A percentile compares a stretch with the other conserved stretches of the same genome.
These are phyloP conservation scores for Exophiala spinifera DNA, from an alignment of 2,329 filamentous ascomycete genomes.

Conservation along the genomic window DNA sequence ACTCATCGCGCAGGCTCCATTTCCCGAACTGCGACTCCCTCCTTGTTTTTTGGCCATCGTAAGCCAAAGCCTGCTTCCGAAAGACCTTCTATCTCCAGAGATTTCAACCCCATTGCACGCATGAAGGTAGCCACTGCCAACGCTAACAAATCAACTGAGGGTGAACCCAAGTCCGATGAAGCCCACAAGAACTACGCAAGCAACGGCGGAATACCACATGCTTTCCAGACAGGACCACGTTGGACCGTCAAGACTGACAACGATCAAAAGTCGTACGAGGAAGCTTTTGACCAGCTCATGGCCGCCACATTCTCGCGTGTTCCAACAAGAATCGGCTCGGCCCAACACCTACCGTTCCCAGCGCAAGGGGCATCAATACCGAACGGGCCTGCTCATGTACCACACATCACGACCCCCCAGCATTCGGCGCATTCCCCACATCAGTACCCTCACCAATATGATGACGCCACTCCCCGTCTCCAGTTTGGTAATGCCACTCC, in stretches of 20 bases:
- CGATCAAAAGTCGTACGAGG: constrained; percentile 72
- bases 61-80: constrained; percentile 64
- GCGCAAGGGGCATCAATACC: constrained; percentile 84
- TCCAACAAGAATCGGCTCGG: constrained; percentile 55
- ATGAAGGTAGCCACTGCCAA: constrained; percentile 59
- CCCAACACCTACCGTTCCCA: constrained; percentile 73
- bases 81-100: constrained; percentile 51
- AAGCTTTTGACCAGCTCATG: constrained; percentile 71
- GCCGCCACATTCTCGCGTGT: constrained; percentile 65
- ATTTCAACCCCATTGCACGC: constrained; percentile 65
- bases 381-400: constrained; percentile 65
- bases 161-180: constrained; percentile 35
- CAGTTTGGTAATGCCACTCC: constrained; percentile 75
- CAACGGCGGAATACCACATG: constrained; percentile 78
- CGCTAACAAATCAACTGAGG: constrained; percentile 36
- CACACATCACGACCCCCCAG: constrained; percentile 67
- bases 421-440: constrained; percentile 74
- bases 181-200: constrained; percentile 63
- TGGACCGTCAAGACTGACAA: constrained; percentile 74
- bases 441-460: constrained; percentile 72
- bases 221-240: constrained; percentile 78
- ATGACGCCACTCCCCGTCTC: constrained; percentile 78
- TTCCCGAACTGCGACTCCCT: constrained; percentile 48
- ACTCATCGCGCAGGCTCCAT: constrained; percentile 51
- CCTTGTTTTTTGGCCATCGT: constrained; percentile 63